phyloP scores from a whole-genome alignment of 768 basidiomycete species.

The Tephrocybe sp. region DNA sequence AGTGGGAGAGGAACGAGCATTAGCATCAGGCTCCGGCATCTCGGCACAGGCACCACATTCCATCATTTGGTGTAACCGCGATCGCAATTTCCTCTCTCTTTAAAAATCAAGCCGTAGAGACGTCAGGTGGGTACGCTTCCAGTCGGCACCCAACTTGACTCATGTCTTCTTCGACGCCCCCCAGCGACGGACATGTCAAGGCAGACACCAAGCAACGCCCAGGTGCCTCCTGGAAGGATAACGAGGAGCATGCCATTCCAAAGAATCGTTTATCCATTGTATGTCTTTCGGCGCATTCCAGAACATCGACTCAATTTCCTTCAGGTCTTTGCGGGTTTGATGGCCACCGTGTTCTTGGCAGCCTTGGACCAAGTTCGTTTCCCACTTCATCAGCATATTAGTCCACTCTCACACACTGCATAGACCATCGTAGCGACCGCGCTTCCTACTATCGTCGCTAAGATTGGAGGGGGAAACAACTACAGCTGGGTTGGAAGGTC shows the following conservation, averaged over 20 bases:
- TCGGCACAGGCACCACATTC: conserved; percentile 24
- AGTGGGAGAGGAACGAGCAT: background rate
- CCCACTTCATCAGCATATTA: background rate
- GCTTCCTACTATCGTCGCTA: conserved; percentile 69
- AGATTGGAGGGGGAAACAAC: conserved; percentile 59
- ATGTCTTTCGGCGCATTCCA: conserved; percentile 12
- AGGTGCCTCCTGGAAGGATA: conserved; percentile 54
- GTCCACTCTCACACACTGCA: background rate
- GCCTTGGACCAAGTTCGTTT: conserved; percentile 59
- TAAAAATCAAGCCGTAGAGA: conserved; percentile 14
- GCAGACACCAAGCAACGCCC: conserved; percentile 29
- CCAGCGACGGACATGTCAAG: conserved; percentile 12
- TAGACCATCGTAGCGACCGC: conserved; percentile 74
- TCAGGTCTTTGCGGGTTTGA: conserved; percentile 48
- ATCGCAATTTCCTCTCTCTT: conserved; percentile 4
- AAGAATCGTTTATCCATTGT: conserved; percentile 52
- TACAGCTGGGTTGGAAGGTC: conserved; percentile 80
- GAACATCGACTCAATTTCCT: background rate
- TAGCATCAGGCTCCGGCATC: conserved; percentile 24
- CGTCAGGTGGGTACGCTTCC: conserved; percentile 12
- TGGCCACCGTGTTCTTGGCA: conserved; percentile 47
- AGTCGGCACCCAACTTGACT: conserved; percentile 6
- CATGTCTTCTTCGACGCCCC: conserved; percentile 19
- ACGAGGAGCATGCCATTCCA: conserved; percentile 58
- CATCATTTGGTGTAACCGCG: conserved; percentile 10